Evolutionary conservation across 75 land plant genomes (phyloP).

Genomic region (Selaginella moellendorffii): DNA sequence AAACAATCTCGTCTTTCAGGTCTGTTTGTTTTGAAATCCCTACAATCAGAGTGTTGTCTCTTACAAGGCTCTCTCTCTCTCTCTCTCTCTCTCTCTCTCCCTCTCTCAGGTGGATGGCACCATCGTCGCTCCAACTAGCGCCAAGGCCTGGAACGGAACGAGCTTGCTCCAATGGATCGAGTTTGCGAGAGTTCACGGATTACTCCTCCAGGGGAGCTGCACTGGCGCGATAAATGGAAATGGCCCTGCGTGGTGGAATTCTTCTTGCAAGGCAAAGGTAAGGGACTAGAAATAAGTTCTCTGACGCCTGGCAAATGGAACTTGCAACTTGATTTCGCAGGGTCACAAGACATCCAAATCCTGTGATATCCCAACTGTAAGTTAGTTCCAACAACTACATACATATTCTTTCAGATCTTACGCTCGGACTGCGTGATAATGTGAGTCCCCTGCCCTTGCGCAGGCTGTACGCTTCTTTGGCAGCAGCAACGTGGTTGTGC

Average conservation of each 20-base stretch:
- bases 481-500: constrained; percentile 62
- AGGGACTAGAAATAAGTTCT: too few relatives aligned
- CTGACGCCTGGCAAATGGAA: constrained; percentile 8
- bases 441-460: too few relatives aligned
- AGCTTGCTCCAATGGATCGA: constrained; percentile 58
- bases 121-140: constrained; percentile 62
- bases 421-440: too few relatives aligned
- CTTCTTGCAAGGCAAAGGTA: constrained; percentile 14
- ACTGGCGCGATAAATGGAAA: constrained; percentile 53
- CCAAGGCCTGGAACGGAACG: constrained; percentile 39
- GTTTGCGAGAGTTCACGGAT: constrained; percentile 50
- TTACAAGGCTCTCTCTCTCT: too few relatives aligned
- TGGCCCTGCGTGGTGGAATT: constrained; percentile 71
- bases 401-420: constrained; percentile 19
- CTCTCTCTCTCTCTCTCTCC: too few relatives aligned
- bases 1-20: constrained; percentile 49
- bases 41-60: too few relatives aligned
- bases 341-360: constrained; percentile 4
- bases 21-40: too few relatives aligned
- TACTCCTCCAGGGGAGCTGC: constrained; percentile 35
- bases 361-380: constrained; percentile 9
- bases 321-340: background rate
- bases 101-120: constrained; percentile 89
- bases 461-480: constrained; percentile 94
- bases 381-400: background rate